A percentile compares a stretch with the other conserved stretches of the same genome.
phyloP scores from a whole-genome alignment of 257 asterid species.

The Plantago elongata region DNA sequence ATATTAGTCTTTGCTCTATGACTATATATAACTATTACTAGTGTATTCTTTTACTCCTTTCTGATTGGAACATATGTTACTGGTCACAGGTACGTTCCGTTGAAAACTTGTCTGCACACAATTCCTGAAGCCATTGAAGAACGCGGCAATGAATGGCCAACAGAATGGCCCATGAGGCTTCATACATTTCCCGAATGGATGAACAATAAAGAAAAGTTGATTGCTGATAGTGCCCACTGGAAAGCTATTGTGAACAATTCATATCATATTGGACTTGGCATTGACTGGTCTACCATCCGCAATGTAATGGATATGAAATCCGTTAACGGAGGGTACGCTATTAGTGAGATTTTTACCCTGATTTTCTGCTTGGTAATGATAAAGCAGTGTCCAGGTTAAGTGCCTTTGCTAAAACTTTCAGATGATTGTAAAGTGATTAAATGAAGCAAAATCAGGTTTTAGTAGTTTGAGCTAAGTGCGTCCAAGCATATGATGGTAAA shows the following conservation, averaged over 20 bases:
- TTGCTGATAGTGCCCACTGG: constrained; percentile 78
- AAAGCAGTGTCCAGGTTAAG: too few species aligned
- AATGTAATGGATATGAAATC: constrained; percentile 97
- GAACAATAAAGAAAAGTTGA: constrained; percentile 58
- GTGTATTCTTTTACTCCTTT: constrained; percentile 3
- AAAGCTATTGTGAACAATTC: constrained; percentile 71
- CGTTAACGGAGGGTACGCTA: constrained; percentile 81
- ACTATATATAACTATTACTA: neutral
- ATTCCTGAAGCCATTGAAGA: constrained; percentile 82
- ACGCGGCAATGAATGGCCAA: constrained; percentile 97
- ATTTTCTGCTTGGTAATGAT: too few species aligned
- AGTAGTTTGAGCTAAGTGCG: too few species aligned
- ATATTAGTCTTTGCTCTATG: too few species aligned
- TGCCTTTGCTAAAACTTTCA: too few species aligned
- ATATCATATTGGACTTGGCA: constrained; percentile 70
- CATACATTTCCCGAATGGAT: constrained; percentile 84
- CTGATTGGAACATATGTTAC: constrained; percentile 9
- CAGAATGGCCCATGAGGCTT: constrained; percentile 92
- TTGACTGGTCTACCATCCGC: constrained; percentile 77
- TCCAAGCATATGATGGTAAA: too few species aligned
- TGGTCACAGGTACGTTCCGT: constrained; percentile 52
- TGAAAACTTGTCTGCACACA: constrained; percentile 60
- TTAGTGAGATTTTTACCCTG: neutral
- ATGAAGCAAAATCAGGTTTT: too few species aligned
- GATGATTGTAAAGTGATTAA: too few species aligned